These are phyloP conservation scores for Musa troglodytarum DNA, from an alignment of 176 grass and related monocot species.

Conservation along the genomic window DNA sequence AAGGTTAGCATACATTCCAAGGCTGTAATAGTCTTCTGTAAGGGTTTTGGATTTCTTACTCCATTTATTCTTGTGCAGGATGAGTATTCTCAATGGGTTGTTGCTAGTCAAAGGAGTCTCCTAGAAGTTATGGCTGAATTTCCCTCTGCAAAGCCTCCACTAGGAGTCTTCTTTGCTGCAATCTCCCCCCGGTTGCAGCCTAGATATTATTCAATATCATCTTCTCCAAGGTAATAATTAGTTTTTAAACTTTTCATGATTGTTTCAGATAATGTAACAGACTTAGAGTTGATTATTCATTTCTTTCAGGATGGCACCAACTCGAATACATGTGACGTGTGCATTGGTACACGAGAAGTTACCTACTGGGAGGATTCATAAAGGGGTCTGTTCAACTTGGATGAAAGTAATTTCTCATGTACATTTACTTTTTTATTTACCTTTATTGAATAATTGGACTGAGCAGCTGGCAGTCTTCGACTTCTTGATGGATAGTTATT, in stretches of 20 bases:
- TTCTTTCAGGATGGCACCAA: conserved; percentile 50
- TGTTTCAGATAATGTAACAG: conserved; percentile 10
- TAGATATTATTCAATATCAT: conserved; percentile 92
- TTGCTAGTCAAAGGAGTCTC: conserved; percentile 68
- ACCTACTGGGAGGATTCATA: conserved; percentile 67
- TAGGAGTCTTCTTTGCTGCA: conserved; percentile 89
- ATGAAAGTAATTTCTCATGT: conserved; percentile 55
- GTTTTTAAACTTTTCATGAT: neutral
- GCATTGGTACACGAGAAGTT: conserved; percentile 58
- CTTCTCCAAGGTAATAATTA: conserved; percentile 61
- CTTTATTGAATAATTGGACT: neutral
- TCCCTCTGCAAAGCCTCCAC: conserved; percentile 74
- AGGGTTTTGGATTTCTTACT: neutral
- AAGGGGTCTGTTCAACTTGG: conserved; percentile 87
- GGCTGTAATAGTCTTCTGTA: neutral
- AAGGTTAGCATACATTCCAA: conserved; percentile 44
- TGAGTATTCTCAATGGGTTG: conserved; percentile 88
- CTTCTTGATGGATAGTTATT: no score
- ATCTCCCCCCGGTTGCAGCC: conserved; percentile 80
- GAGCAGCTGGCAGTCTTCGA: no score
- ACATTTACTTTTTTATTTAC: neutral
- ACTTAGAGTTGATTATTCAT: conserved; percentile 7
- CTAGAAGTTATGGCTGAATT: conserved; percentile 82
- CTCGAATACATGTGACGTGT: conserved; percentile 82
- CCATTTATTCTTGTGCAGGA: conserved; percentile 41